A percentile compares a stretch with the other conserved stretches of the same genome.
These are phyloP conservation scores for Chaetomium sp. DNA, from an alignment of 2,329 filamentous ascomycete species.

Conservation along the genomic window DNA sequence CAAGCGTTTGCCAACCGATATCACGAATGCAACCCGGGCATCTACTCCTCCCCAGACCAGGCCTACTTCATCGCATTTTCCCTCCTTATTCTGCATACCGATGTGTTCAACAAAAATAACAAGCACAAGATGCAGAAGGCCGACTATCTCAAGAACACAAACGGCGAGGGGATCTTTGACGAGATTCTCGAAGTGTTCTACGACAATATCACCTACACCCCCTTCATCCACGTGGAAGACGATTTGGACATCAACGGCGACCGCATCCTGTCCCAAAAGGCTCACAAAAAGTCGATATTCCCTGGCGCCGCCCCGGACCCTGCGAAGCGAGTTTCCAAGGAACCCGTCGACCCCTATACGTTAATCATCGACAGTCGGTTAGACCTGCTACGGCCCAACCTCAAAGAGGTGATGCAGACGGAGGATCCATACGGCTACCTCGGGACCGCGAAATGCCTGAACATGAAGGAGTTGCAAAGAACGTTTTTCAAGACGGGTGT, in stretches of 20 bases:
- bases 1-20: conserved; percentile 95
- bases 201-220: conserved; percentile 97
- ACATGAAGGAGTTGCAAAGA: conserved; percentile 74
- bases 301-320: conserved; percentile 59
- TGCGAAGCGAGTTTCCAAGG: conserved; percentile 59
- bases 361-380: conserved; percentile 87
- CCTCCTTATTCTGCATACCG: conserved; percentile 89
- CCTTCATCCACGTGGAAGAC: conserved; percentile 96
- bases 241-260: conserved; percentile 75
- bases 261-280: conserved; percentile 63
- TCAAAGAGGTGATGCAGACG: conserved; percentile 86
- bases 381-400: conserved; percentile 71
- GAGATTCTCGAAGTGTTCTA: conserved; percentile 95
- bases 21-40: conserved; percentile 95
- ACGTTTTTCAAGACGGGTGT: conserved; percentile 89
- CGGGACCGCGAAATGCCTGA: conserved; percentile 66
- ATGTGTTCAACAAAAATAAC: conserved; percentile 99
- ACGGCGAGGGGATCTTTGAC: conserved; percentile 84
- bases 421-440: conserved; percentile 90
- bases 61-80: conserved; percentile 99
- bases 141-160: conserved; percentile 93
- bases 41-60: conserved; percentile 84
- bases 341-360: conserved; percentile 92
- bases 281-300: conserved; percentile 64
- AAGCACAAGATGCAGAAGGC: conserved; percentile 97